Percentiles rank a stretch among this genome's conserved stretches.
Evolutionary conservation across 208 protist species (phyloP).

Genomic region (Leishmania arabica): DNA sequence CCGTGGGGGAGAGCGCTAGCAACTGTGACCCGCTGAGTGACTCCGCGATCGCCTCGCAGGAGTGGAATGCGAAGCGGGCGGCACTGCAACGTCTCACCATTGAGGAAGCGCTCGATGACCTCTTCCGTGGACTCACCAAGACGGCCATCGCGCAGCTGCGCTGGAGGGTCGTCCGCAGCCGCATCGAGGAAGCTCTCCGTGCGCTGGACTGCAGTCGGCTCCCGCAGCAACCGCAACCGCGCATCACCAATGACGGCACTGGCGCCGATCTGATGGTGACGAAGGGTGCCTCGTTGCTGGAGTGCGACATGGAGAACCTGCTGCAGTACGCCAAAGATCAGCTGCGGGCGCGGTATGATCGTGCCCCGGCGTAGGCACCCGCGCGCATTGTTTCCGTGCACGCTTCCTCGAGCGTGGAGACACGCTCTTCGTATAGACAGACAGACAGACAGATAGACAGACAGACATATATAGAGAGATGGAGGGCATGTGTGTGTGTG

Average conservation of each 20-base stretch:
- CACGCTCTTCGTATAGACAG: neutral
- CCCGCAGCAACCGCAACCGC: neutral
- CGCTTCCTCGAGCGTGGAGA: neutral
- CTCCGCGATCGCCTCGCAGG: neutral
- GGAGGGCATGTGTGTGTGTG: neutral
- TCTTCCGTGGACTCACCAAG: constrained; percentile 48
- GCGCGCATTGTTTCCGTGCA: neutral
- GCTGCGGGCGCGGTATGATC: constrained; percentile 42
- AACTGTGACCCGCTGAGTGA: neutral
- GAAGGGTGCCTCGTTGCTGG: neutral
- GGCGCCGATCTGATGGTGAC: neutral
- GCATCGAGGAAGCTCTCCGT: constrained; percentile 38
- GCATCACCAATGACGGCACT: neutral
- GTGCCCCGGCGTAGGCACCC: constrained; percentile 21
- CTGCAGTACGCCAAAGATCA: constrained; percentile 65
- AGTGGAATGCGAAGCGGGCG: constrained; percentile 3
- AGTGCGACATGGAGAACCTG: constrained; percentile 23
- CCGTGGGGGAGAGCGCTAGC: constrained; percentile 13
- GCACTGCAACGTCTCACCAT: constrained; percentile 22
- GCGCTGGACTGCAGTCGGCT: neutral
- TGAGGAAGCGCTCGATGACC: constrained; percentile 29
- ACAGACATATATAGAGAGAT: neutral
- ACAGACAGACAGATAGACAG: neutral
- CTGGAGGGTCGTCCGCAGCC: constrained; percentile 50
- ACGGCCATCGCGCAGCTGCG: constrained; percentile 54